Evolutionary conservation across 148 eudicot species (phyloP).

Genomic region (Spergularia bocconei): DNA sequence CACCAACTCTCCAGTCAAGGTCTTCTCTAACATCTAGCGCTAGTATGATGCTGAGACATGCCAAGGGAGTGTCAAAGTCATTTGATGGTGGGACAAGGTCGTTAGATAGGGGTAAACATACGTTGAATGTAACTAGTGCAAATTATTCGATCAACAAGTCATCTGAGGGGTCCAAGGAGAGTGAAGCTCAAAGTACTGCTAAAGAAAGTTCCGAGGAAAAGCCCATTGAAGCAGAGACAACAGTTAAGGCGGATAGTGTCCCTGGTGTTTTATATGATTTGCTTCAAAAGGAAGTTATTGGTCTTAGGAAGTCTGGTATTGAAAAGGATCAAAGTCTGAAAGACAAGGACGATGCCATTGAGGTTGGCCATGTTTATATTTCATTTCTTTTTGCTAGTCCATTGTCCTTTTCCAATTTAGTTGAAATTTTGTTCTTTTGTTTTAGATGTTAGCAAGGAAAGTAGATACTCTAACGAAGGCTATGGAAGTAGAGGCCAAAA

Average conservation of each 20-base stretch:
- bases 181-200: constrained; percentile 46
- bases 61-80: constrained; percentile 49
- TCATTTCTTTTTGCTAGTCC: neutral
- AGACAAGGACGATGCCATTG: constrained; percentile 98
- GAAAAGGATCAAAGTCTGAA: constrained; percentile 98
- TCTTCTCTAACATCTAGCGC: constrained; percentile 41
- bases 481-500: constrained; percentile 99
- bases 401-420: constrained; percentile 8
- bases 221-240: constrained; percentile 43
- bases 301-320: constrained; percentile 82
- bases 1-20: constrained; percentile 40
- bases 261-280: constrained; percentile 81
- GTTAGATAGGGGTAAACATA: constrained; percentile 67
- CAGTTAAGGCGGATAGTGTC: constrained; percentile 72
- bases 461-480: constrained; percentile 97
- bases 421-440: constrained; percentile 11
- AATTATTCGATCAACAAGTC: constrained; percentile 51
- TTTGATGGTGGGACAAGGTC: constrained; percentile 71
- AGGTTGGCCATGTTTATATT: constrained; percentile 41
- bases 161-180: constrained; percentile 54
- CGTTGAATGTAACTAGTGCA: constrained; percentile 59
- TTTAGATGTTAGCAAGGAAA: constrained; percentile 90
- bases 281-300: constrained; percentile 87
- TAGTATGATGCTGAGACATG: constrained; percentile 44
- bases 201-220: constrained; percentile 67